A percentile compares a stretch with the other conserved stretches of the same genome.
These are phyloP conservation scores for Cryptococcus sp. DNA, from an alignment of 1,284 basidiomycete genomes.

Conservation along the genomic window DNA sequence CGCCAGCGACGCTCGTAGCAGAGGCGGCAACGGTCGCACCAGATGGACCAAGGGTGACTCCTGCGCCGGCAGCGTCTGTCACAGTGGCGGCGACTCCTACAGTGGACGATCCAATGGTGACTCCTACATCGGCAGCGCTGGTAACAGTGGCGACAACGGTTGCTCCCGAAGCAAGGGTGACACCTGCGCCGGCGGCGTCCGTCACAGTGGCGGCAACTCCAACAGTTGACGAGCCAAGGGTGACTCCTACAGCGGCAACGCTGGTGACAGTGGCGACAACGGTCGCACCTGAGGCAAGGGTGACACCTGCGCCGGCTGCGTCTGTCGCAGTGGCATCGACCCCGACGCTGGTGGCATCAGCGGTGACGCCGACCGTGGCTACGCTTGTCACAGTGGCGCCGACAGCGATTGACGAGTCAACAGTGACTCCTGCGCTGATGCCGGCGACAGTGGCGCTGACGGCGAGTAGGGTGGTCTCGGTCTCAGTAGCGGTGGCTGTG, in stretches of 20 bases:
- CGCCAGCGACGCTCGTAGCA: not conserved
- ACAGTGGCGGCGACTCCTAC: not conserved
- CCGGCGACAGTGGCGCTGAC: not conserved
- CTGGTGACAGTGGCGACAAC: not conserved
- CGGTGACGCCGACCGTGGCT: not conserved
- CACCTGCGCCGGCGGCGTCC: not conserved
- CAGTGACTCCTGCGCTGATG: not conserved
- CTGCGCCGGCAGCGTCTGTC: too few species aligned
- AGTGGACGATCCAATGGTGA: not conserved
- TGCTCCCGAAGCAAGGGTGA: not conserved
- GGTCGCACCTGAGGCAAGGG: not conserved
- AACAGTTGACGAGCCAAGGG: not conserved
- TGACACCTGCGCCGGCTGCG: not conserved
- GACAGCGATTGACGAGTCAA: not conserved
- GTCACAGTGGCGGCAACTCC: not conserved
- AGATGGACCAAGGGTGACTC: not conserved
- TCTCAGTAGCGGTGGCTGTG: not conserved
- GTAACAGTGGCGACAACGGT: not conserved
- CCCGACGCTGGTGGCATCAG: not conserved
- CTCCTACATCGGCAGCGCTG: not conserved
- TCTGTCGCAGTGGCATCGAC: not conserved
- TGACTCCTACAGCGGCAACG: not conserved
- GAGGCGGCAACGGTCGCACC: not conserved
- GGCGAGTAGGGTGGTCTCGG: not conserved
- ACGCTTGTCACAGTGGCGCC: not conserved